Conservation (phyloP, 345 rosid species). For the Diplotaxis tenuifolia region DNA sequence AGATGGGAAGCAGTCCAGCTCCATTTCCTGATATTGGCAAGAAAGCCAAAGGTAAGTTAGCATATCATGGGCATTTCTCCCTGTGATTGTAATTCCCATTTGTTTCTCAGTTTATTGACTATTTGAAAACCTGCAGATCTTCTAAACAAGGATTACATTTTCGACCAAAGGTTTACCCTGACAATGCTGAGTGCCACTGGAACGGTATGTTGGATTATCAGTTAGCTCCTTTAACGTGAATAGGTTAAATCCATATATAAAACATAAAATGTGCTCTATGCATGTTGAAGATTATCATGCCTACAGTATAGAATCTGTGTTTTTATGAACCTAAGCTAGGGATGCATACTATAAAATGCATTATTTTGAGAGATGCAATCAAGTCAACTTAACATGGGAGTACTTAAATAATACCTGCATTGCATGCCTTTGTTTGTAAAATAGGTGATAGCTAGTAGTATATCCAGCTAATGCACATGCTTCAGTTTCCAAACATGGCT, state of each 20-base stretch:
- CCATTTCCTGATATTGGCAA: conserved; percentile 74
- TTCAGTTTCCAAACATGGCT: conserved; percentile 2
- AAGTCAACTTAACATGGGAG: not conserved
- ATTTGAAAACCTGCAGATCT: conserved; percentile 55
- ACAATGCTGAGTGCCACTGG: conserved; percentile 57
- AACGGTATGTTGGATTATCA: conserved; percentile 45
- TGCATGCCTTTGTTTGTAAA: not conserved
- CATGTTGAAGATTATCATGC: not conserved
- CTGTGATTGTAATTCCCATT: conserved; percentile 16
- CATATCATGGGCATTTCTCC: not conserved
- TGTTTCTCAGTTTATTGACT: not conserved
- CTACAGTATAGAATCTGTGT: not conserved
- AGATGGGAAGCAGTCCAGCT: conserved; percentile 71
- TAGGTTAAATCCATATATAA: too few relatives aligned
- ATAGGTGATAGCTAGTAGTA: not conserved
- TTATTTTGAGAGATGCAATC: too few relatives aligned
- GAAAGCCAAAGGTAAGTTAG: conserved; percentile 58
- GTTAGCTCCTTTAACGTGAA: not conserved
- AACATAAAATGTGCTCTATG: not conserved
- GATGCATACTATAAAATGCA: not conserved
- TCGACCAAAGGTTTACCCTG: conserved; percentile 73
- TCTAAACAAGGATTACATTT: conserved; percentile 66
- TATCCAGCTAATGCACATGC: not conserved
- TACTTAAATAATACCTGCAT: not conserved
- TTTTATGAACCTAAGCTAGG: not conserved